Percentiles rank a stretch among this genome's conserved stretches.
These are phyloP conservation scores for Planoprotostelium fungivorum DNA, from an alignment of 78 protist genomes.

Conservation along the genomic window DNA sequence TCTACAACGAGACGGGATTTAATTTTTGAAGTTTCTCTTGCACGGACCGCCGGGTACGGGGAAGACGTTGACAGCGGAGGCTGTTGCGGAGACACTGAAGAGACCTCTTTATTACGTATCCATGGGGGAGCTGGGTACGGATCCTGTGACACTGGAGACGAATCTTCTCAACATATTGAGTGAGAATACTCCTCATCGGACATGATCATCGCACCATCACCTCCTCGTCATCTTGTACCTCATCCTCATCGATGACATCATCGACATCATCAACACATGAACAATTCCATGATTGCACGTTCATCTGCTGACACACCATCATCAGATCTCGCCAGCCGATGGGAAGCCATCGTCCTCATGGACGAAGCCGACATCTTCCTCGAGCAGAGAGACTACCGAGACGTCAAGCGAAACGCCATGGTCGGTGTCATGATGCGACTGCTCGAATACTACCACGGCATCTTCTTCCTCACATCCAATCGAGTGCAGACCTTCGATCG, in stretches of 20 bases:
- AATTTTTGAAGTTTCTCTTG: not conserved
- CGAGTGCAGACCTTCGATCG: constrained; percentile 34
- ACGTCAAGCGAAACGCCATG: constrained; percentile 23
- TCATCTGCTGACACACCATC: too few relatives aligned
- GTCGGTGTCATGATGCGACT: constrained; percentile 30
- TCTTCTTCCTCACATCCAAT: constrained; percentile 46
- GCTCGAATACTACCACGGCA: constrained; percentile 27
- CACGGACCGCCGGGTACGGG: constrained; percentile 1
- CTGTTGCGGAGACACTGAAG: constrained; percentile 19
- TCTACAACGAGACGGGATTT: not conserved
- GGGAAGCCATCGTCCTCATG: constrained; percentile 41
- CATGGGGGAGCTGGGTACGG: constrained; percentile 45
- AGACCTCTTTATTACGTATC: constrained; percentile 27
- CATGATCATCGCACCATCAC: too few relatives aligned
- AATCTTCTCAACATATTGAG: not conserved
- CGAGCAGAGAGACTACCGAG: constrained; percentile 18
- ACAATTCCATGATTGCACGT: too few relatives aligned
- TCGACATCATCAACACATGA: too few relatives aligned
- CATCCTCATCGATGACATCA: constrained; percentile 15
- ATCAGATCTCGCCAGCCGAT: constrained; percentile 15
- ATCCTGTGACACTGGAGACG: not conserved
- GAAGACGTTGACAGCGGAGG: constrained; percentile 43
- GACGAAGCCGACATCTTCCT: constrained; percentile 50
- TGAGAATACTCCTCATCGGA: too few relatives aligned
- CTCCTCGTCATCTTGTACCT: too few relatives aligned